A percentile compares a stretch with the other conserved stretches of the same genome.
phyloP scores from a whole-genome alignment of 2,329 filamentous ascomycete genomes.

The Alternaria incomplexa region DNA sequence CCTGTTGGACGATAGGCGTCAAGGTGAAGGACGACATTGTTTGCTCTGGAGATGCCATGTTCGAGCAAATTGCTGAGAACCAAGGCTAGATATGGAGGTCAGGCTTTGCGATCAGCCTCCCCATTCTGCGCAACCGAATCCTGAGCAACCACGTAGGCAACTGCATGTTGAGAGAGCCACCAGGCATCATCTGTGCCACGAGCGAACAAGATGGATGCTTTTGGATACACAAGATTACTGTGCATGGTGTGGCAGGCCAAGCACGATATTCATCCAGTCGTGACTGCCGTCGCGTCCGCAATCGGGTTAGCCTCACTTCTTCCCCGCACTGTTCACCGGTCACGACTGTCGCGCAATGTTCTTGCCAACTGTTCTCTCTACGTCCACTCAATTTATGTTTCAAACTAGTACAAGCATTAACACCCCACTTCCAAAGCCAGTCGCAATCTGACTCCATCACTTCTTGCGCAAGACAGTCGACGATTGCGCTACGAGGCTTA shows the following conservation, averaged over 20 bases:
- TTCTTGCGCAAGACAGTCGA: too few relatives aligned
- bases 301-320: background rate
- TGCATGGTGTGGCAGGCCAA: constrained; percentile 1
- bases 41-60: background rate
- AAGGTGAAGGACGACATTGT: background rate
- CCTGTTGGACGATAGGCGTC: background rate
- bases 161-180: constrained; percentile 9
- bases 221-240: constrained; percentile 16
- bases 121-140: background rate
- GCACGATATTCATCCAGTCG: background rate
- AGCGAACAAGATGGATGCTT: constrained; percentile 3
- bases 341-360: accelerated
- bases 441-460: too few relatives aligned
- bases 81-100: background rate
- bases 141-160: constrained; percentile 2
- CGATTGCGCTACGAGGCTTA: too few relatives aligned
- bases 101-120: background rate
- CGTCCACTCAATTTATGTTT: too few relatives aligned
- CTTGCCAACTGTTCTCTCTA: too few relatives aligned
- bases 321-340: constrained; percentile 5
- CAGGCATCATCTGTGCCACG: background rate
- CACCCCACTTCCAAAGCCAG: too few relatives aligned
- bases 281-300: constrained; percentile 3
- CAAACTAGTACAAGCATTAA: too few relatives aligned
- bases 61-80: background rate